These are phyloP conservation scores for Penicillium psychrosexuale DNA, from an alignment of 2,329 filamentous ascomycete genomes.

Conservation along the genomic window DNA sequence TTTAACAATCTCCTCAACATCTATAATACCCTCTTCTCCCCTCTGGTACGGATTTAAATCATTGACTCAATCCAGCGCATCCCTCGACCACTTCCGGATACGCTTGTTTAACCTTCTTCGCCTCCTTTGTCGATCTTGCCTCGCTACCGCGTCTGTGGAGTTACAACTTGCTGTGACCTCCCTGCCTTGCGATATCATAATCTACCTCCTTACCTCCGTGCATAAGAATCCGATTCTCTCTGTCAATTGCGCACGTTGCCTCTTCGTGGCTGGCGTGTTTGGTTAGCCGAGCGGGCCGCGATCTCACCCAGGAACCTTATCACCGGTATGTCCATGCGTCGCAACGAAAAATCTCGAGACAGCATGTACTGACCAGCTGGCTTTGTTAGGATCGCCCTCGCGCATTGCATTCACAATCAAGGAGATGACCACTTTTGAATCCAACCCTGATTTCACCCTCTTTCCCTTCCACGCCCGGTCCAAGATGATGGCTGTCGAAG, in stretches of 20 bases:
- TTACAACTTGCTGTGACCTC: constrained; percentile 12
- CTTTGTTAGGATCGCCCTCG: background rate
- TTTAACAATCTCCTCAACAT: constrained; percentile 4
- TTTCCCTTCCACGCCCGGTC: constrained; percentile 8
- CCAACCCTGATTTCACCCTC: constrained; percentile 13
- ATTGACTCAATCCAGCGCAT: background rate
- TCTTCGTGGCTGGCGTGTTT: constrained; percentile 19
- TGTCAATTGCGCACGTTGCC: constrained; percentile 18
- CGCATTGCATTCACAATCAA: background rate
- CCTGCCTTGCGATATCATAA: constrained; percentile 5
- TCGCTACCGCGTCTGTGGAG: background rate
- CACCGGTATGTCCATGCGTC: constrained; percentile 14
- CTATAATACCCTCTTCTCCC: constrained; percentile 20
- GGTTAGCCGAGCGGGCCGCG: constrained; percentile 23
- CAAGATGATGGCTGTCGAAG: constrained; percentile 36
- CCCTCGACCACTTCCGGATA: background rate
- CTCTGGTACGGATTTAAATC: constrained; percentile 4
- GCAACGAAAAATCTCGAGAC: background rate
- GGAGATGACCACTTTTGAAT: constrained; percentile 13
- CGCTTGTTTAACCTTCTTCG: background rate
- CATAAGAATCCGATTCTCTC: background rate
- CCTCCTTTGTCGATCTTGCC: background rate
- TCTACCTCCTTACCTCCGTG: constrained; percentile 3
- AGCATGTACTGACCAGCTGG: background rate
- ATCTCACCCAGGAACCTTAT: constrained; percentile 21